A percentile compares a stretch with the other conserved stretches of the same genome.
Conservation (phyloP, 2,329 filamentous ascomycete species). For the Acephala macrosclerotiorum region DNA sequence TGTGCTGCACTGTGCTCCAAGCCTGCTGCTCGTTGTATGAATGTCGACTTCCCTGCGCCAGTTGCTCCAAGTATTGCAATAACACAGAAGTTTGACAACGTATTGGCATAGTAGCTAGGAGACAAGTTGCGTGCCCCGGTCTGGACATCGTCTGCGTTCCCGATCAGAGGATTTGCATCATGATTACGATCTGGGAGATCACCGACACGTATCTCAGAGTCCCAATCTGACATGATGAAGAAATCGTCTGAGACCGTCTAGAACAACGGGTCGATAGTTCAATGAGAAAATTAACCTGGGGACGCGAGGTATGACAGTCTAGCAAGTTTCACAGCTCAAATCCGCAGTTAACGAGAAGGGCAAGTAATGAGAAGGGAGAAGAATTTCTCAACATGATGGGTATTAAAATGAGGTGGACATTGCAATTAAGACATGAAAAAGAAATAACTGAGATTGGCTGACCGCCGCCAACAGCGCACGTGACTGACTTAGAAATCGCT, state of each 20-base stretch:
- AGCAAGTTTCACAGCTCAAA: too few relatives aligned
- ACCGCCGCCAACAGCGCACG: neutral
- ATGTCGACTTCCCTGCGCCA: neutral
- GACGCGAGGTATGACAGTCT: too few relatives aligned
- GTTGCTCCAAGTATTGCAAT: neutral
- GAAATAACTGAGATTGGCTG: neutral
- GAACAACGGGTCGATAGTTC: too few relatives aligned
- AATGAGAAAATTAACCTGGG: too few relatives aligned
- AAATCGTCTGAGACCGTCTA: too few relatives aligned
- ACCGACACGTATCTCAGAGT: neutral
- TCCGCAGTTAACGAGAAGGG: too few relatives aligned
- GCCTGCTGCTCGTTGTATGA: too few relatives aligned
- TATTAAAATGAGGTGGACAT: neutral
- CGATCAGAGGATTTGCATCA: neutral
- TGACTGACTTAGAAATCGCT: neutral
- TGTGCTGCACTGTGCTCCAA: too few relatives aligned
- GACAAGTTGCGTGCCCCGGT: neutral
- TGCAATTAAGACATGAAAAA: neutral
- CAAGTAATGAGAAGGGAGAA: too few relatives aligned
- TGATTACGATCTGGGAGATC: neutral
- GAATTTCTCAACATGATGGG: neutral
- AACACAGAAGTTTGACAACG: neutral
- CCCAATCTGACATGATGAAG: neutral
- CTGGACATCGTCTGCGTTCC: neutral
- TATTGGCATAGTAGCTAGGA: neutral